Base-by-base conservation (phyloP, 2,329 filamentous ascomycete species). In the Alternaria sp. region DNA sequence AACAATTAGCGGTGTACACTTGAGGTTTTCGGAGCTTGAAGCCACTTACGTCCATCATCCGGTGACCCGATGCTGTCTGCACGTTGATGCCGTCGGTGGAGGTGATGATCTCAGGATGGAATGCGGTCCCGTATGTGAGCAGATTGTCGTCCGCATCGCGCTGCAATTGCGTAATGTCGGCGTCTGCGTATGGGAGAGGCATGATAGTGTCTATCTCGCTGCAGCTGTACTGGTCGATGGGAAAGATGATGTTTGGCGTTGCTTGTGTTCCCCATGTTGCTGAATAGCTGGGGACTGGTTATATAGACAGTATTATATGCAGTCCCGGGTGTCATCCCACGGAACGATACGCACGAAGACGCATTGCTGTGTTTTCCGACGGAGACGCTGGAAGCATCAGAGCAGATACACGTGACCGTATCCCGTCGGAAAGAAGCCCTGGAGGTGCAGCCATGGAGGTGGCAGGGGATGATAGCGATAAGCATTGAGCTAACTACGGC, bases 91-190 rank as follows among this genome's bases (percentile, higher is more conserved):
- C 74, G 32, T 74, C 54, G 1, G 72, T 67, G 3, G 65, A 69
- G 3, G 73, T 75, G 40, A 79, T 76, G 12, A 77, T 73, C 26
- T 78, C 73, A 2, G 71, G 69, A 30, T 76, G 65, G 40, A 75
- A 77, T 5, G 65, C 58, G 12, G 69, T 73, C n/a, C 69, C 70
- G 21, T 72, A 73, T 1, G 67, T 66, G n/a, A 74, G 61, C 15
- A 73, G 54, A 28, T 61, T 67, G 4, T 72, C 59, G 23, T 73
- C 64, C 10, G 70, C 70, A 64, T 73, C 68, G 11, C 54, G 63
- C 54, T 72, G 68, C 17, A 74, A 66, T 51, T 72, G 66, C 40
- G 66, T 59, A 36, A 64, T 26, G 25, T 71, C 47, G 13, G 66
- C 44, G 10, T 57, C 57, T 17, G 72, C 64, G 46, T 73, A 70